Conservation (phyloP, 345 rosid genomes). For the Litchi chinensis region DNA sequence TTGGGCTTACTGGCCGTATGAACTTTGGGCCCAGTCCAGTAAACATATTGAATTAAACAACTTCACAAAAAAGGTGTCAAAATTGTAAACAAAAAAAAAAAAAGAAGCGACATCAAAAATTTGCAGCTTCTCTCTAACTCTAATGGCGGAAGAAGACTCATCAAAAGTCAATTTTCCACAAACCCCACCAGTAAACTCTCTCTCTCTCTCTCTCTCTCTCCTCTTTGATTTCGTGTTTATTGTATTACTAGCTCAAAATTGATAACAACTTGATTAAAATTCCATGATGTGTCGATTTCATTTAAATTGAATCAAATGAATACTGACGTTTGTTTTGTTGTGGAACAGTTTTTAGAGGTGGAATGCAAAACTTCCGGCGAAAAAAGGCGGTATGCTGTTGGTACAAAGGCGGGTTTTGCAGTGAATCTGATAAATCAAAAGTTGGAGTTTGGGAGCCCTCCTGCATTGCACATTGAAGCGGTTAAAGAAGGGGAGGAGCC, state of each 20-base stretch:
- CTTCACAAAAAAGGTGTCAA: background rate
- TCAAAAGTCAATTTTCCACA: slow-evolving; percentile 2
- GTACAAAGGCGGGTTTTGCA: slow-evolving; percentile 79
- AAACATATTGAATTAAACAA: background rate
- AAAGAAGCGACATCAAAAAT: background rate
- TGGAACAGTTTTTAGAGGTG: slow-evolving; percentile 69
- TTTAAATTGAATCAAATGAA: background rate
- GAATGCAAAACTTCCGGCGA: slow-evolving; percentile 55
- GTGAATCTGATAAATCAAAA: slow-evolving; percentile 72
- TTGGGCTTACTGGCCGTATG: background rate
- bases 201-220: background rate
- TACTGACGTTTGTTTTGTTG: background rate
- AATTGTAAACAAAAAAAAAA: no score
- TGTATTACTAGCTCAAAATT: background rate
- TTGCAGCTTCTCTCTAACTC: slow-evolving; percentile 17
- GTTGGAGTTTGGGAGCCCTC: slow-evolving; percentile 41
- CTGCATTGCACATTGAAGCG: slow-evolving; percentile 61
- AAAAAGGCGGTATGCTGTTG: slow-evolving; percentile 60
- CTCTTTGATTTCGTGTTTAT: background rate
- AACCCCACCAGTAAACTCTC: background rate
- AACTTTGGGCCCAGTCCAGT: no score
- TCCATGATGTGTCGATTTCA: background rate
- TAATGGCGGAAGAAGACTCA: slow-evolving; percentile 11
- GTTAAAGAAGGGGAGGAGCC: slow-evolving; percentile 72
- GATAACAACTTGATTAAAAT: background rate